Conservation (phyloP, 768 basidiomycete genomes). For the Suillus subluteus region DNA sequence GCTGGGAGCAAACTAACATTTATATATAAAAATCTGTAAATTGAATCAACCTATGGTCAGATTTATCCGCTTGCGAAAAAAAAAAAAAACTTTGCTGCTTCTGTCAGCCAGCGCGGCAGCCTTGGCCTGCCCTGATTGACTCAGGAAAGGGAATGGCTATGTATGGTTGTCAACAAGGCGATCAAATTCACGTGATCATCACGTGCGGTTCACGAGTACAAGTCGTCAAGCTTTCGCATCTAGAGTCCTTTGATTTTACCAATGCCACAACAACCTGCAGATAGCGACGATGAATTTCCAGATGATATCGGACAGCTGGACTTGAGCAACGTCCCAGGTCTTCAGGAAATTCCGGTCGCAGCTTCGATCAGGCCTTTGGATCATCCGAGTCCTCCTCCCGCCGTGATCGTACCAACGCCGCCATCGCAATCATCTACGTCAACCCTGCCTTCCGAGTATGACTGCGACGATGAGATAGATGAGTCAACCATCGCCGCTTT, state of each 20-base stretch:
- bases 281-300: constrained; percentile 54
- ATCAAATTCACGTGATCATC: neutral
- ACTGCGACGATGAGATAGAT: constrained; percentile 7
- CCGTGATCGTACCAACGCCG: neutral
- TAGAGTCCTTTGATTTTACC: neutral
- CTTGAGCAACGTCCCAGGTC: constrained; percentile 43
- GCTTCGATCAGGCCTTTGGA: constrained; percentile 5
- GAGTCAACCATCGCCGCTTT: neutral
- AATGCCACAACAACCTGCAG: constrained; percentile 26
- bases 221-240: neutral
- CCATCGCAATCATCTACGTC: neutral
- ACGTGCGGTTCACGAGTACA: neutral
- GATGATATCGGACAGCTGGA: constrained; percentile 57
- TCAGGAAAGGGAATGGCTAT: neutral
- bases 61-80: neutral
- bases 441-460: neutral
- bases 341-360: constrained; percentile 23
- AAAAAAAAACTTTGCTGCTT: neutral
- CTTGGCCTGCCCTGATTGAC: neutral
- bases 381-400: neutral
- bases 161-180: neutral
- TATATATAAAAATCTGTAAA: neutral
- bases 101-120: neutral
- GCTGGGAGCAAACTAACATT: neutral
- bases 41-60: neutral